Evolutionary conservation across 2,329 filamentous ascomycete species (phyloP).

Genomic region (Trichophyton equinum): DNA sequence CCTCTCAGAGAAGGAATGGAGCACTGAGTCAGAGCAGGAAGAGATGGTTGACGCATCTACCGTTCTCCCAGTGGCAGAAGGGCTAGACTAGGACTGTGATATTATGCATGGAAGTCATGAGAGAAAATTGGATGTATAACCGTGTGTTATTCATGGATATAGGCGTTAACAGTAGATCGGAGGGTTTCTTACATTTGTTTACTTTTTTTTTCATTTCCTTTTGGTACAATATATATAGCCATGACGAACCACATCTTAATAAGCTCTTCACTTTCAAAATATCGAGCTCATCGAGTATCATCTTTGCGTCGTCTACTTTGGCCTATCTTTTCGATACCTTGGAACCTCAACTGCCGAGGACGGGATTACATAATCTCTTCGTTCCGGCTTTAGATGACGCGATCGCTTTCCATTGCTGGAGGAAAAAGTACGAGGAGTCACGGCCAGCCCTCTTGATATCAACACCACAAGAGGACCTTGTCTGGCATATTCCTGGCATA

Average conservation of each 20-base stretch:
- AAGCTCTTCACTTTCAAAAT: not conserved
- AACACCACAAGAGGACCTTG: not conserved
- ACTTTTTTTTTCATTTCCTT: not conserved
- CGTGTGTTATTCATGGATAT: not conserved
- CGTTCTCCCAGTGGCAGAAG: constrained; percentile 1
- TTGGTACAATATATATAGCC: not conserved
- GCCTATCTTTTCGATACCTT: not conserved
- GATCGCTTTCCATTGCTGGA: not conserved
- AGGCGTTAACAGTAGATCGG: constrained; percentile 3
- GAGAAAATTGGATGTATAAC: not conserved
- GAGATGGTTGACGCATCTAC: not conserved
- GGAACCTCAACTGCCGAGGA: not conserved
- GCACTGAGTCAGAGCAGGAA: constrained; percentile 16
- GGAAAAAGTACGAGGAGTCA: not conserved
- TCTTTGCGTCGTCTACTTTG: not conserved
- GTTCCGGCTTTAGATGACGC: not conserved
- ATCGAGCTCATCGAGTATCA: not conserved
- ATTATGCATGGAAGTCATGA: not conserved
- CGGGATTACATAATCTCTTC: not conserved
- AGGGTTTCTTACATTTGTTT: not conserved
- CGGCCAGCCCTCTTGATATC: not conserved
- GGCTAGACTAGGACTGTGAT: constrained; percentile 7
- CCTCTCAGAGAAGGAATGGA: constrained; percentile 18
- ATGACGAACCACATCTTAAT: not conserved
- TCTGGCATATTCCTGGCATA: not conserved